phyloP scores from a whole-genome alignment of 495 filamentous ascomycete genomes.

The Friedmanniomyces endolithicus region DNA sequence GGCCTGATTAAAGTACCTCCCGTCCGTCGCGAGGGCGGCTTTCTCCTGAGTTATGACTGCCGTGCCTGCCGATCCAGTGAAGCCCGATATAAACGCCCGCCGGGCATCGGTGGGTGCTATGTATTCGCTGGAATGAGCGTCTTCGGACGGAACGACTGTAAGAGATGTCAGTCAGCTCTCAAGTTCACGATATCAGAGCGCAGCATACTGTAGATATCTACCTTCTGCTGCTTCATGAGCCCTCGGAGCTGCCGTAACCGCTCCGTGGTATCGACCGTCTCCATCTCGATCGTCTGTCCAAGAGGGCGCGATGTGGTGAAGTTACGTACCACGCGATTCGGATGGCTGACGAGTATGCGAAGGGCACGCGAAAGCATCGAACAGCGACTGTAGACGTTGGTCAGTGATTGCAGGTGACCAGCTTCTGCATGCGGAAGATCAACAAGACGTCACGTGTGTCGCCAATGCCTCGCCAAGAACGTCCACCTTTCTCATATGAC shows the following conservation, averaged over 20 bases:
- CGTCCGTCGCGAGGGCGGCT: constrained; percentile 87
- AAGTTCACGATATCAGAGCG: not conserved
- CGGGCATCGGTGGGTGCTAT: constrained; percentile 88
- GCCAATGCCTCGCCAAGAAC: too few species aligned
- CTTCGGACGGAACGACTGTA: constrained; percentile 89
- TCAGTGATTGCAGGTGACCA: not conserved
- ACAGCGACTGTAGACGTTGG: not conserved
- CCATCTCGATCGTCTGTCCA: constrained; percentile 42
- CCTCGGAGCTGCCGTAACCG: constrained; percentile 65
- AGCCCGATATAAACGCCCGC: constrained; percentile 85
- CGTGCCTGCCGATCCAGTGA: constrained; percentile 88
- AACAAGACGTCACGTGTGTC: too few species aligned
- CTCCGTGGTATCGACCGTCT: constrained; percentile 65
- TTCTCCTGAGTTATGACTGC: constrained; percentile 78
- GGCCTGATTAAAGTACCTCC: constrained; percentile 97
- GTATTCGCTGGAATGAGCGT: constrained; percentile 96
- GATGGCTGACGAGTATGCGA: not conserved
- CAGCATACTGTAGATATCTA: constrained; percentile 85
- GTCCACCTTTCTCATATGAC: too few species aligned
- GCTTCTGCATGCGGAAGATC: too few species aligned
- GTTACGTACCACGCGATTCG: not conserved
- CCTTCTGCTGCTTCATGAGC: constrained; percentile 74
- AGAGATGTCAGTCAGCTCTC: constrained; percentile 11
- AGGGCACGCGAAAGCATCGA: not conserved
- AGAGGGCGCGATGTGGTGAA: not conserved